A percentile compares a stretch with the other conserved stretches of the same genome.
These are phyloP conservation scores for Neurospora sp. DNA, from an alignment of 495 filamentous ascomycete species.

Conservation along the genomic window DNA sequence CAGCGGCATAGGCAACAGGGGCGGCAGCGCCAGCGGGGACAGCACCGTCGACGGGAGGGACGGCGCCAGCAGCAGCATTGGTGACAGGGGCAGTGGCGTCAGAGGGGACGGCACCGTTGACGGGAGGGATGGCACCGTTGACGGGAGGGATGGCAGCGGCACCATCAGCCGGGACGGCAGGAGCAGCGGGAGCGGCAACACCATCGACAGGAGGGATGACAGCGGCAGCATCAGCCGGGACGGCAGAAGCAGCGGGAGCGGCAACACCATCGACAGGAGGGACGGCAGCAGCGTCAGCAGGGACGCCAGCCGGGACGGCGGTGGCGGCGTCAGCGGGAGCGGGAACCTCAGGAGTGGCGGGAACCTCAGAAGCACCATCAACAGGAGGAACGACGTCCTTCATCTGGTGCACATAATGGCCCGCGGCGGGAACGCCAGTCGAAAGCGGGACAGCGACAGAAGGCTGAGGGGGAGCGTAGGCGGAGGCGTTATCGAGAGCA, in stretches of 20 bases:
- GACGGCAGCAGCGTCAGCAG: background rate
- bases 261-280: background rate
- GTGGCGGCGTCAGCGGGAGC: background rate
- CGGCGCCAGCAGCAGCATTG: slow-evolving; percentile 34
- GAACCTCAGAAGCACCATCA: background rate
- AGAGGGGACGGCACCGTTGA: slow-evolving; percentile 17
- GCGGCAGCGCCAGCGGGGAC: too few species aligned
- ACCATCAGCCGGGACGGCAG: background rate
- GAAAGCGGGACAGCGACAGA: background rate
- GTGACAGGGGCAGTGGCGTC: slow-evolving; percentile 75
- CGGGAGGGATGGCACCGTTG: background rate
- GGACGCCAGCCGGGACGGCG: background rate
- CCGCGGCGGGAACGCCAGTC: background rate
- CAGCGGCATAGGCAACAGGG: too few species aligned
- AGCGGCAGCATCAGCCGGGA: background rate
- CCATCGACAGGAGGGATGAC: background rate
- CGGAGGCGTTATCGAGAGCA: background rate
- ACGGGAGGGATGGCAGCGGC: background rate
- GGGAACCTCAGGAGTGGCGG: background rate
- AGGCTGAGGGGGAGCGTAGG: background rate
- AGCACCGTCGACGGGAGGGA: too few species aligned
- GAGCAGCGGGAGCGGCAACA: slow-evolving; percentile 34
- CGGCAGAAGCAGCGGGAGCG: background rate
- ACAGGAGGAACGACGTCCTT: background rate
- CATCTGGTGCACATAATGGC: background rate